Percentiles rank a stretch among this genome's conserved stretches.
Evolutionary conservation across 352 stramenopile genomes (phyloP).

Genomic region (Pythium coloratum): DNA sequence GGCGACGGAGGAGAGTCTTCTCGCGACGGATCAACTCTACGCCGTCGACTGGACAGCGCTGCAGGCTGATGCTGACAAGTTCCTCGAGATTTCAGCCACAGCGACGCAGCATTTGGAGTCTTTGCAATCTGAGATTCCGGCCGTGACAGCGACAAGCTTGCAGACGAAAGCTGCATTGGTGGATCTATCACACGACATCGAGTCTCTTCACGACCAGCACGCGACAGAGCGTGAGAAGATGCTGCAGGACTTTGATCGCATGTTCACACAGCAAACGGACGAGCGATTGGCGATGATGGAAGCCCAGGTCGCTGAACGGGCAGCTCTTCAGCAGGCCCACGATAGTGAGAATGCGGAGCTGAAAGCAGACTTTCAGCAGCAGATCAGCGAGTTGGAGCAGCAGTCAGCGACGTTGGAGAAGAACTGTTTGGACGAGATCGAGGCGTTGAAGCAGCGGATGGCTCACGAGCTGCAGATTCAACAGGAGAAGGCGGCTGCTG

Average conservation of each 20-base stretch:
- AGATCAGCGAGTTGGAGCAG: slow-evolving; percentile 33
- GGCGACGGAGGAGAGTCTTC: slow-evolving; percentile 47
- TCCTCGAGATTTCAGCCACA: slow-evolving; percentile 56
- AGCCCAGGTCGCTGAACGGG: slow-evolving; percentile 35
- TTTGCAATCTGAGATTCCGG: slow-evolving; percentile 51
- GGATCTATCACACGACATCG: slow-evolving; percentile 47
- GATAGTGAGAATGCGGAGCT: slow-evolving; percentile 26
- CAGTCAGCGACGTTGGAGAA: slow-evolving; percentile 34
- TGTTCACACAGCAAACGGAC: slow-evolving; percentile 43
- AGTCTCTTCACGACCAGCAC: slow-evolving; percentile 44
- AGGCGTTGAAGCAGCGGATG: slow-evolving; percentile 34
- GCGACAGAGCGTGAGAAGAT: slow-evolving; percentile 38
- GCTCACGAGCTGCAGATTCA: slow-evolving; percentile 9
- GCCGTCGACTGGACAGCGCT: slow-evolving; percentile 50
- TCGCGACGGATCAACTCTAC: slow-evolving; percentile 45
- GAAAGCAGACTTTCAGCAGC: slow-evolving; percentile 29
- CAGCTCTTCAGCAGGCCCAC: slow-evolving; percentile 31
- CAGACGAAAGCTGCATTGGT: slow-evolving; percentile 38
- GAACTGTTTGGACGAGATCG: slow-evolving; percentile 36
- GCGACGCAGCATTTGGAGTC: slow-evolving; percentile 53
- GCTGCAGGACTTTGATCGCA: slow-evolving; percentile 40
- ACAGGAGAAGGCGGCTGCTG: background rate
- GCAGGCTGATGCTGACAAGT: slow-evolving; percentile 46
- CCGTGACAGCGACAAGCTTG: slow-evolving; percentile 32
- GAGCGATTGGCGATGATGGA: slow-evolving; percentile 46